A percentile compares a stretch with the other conserved stretches of the same genome.
Evolutionary conservation across 495 filamentous ascomycete species (phyloP).

Genomic region (Lophiotrema nucula): DNA sequence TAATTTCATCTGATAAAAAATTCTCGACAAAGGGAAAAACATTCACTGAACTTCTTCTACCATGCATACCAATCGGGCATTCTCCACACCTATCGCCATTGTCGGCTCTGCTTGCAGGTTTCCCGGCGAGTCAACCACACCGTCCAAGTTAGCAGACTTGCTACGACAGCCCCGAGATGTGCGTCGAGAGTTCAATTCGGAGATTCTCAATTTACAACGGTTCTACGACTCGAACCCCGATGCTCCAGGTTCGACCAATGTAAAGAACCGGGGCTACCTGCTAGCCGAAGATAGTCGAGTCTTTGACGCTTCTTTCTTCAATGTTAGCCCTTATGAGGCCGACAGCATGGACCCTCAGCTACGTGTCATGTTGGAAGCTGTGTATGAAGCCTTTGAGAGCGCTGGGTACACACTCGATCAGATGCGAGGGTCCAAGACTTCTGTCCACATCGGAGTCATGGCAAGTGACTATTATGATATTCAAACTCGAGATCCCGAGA

Average conservation of each 20-base stretch:
- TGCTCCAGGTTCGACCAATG: neutral
- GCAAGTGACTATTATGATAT: conserved; percentile 2
- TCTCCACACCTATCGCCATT: conserved; percentile 37
- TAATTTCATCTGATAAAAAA: no score
- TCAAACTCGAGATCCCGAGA: neutral
- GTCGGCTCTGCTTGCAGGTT: neutral
- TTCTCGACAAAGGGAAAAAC: no score
- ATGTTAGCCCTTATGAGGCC: neutral
- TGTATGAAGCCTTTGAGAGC: conserved; percentile 11
- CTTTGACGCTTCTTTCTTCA: neutral
- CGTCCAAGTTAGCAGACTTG: neutral
- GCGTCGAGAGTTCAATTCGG: neutral
- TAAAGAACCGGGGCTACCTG: neutral
- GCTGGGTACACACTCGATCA: neutral
- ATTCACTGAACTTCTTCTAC: no score
- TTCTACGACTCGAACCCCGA: neutral
- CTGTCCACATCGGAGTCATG: conserved; percentile 5
- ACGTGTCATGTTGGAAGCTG: conserved; percentile 13
- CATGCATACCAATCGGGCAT: no score
- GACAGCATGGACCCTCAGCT: conserved; percentile 11
- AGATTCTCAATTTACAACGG: neutral
- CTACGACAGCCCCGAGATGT: neutral
- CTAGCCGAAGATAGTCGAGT: neutral
- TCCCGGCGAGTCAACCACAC: neutral
- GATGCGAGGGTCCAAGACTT: neutral